Conservation (phyloP, 2,329 filamentous ascomycete genomes). For the Claviceps quebecensis region DNA sequence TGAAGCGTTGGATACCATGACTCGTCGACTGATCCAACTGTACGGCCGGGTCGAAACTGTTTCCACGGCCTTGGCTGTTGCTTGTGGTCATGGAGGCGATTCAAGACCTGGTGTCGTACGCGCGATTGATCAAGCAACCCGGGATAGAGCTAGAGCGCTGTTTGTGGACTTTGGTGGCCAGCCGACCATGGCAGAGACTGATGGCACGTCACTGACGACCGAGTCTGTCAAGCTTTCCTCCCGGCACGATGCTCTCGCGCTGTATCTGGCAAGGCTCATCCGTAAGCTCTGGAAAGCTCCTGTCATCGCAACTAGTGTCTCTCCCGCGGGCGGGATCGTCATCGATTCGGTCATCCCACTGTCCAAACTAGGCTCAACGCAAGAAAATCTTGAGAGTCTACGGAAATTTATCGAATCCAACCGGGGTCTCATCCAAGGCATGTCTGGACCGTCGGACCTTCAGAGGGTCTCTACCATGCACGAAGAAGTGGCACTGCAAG, state of each 20-base stretch:
- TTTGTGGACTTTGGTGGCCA: constrained; percentile 91
- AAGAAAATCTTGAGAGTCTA: constrained; percentile 66
- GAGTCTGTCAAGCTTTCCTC: constrained; percentile 81
- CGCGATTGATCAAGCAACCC: constrained; percentile 69
- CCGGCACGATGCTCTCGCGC: constrained; percentile 71
- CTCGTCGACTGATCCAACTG: constrained; percentile 68
- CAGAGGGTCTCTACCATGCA: constrained; percentile 65
- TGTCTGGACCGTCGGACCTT: constrained; percentile 83
- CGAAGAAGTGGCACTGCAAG: constrained; percentile 83
- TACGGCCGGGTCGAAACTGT: constrained; percentile 86
- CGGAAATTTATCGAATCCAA: constrained; percentile 78
- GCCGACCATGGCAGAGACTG: constrained; percentile 64
- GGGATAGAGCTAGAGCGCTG: constrained; percentile 70
- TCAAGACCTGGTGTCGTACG: constrained; percentile 55
- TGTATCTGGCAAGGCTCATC: constrained; percentile 81
- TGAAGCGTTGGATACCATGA: constrained; percentile 67
- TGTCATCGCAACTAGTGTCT: constrained; percentile 45
- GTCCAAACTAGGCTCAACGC: constrained; percentile 59
- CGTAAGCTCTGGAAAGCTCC: constrained; percentile 75
- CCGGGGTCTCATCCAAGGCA: constrained; percentile 78
- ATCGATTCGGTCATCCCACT: constrained; percentile 54
- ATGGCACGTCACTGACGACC: constrained; percentile 56
- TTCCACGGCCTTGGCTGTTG: constrained; percentile 82
- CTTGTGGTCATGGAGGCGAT: constrained; percentile 84
- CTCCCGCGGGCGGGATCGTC: constrained; percentile 42